Conservation (phyloP, 495 filamentous ascomycete genomes). For the Penicillium paxilli region DNA sequence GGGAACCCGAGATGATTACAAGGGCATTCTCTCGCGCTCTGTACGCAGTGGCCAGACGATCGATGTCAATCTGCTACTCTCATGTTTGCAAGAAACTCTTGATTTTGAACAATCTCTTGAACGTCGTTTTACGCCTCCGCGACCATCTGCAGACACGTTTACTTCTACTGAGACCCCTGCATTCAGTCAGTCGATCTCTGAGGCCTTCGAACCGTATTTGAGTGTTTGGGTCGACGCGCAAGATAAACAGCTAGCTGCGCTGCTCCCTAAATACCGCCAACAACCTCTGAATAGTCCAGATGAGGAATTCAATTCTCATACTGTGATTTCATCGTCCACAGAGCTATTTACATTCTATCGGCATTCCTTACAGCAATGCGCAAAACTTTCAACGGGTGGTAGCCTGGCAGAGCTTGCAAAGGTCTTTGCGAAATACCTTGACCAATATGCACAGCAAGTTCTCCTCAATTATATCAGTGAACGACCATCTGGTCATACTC, state of each 20-base stretch:
- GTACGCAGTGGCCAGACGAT: constrained; percentile 83
- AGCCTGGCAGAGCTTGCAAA: constrained; percentile 83
- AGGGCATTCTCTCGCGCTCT: constrained; percentile 83
- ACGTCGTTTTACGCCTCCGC: constrained; percentile 72
- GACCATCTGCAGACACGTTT: constrained; percentile 90
- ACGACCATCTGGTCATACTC: constrained; percentile 47
- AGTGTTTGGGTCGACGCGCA: constrained; percentile 97
- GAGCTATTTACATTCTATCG: constrained; percentile 98
- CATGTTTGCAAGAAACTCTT: constrained; percentile 92
- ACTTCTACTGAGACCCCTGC: constrained; percentile 75
- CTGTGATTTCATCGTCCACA: constrained; percentile 90
- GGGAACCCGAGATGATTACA: constrained; percentile 92
- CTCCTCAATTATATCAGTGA: constrained; percentile 76
- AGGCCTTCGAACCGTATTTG: constrained; percentile 95
- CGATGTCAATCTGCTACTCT: constrained; percentile 89
- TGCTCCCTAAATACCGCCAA: constrained; percentile 87
- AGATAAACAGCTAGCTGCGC: constrained; percentile 79
- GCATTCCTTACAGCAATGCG: constrained; percentile 85
- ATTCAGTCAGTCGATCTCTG: constrained; percentile 91
- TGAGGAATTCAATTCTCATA: constrained; percentile 88
- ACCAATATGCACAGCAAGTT: constrained; percentile 93
- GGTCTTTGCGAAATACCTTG: constrained; percentile 88
- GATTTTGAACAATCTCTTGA: constrained; percentile 96
- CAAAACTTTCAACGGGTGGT: constrained; percentile 88
- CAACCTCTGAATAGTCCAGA: constrained; percentile 79